Conservation (phyloP, 2,329 filamentous ascomycete genomes). For the Paradendryphiella salina region DNA sequence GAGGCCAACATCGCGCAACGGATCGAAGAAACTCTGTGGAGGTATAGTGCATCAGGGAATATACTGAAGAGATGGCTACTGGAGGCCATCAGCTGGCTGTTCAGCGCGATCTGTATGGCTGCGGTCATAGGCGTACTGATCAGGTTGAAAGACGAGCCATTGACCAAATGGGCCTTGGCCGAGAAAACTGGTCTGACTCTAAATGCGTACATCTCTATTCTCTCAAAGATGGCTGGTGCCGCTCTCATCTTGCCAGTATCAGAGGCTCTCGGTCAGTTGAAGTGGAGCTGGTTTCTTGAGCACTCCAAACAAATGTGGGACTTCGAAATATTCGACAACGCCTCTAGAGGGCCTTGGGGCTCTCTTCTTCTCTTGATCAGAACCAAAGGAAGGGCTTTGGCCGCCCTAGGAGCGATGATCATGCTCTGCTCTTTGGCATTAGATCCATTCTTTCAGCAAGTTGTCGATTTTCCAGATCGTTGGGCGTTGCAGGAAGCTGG, state of each 20-base stretch:
- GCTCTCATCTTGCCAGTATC: constrained; percentile 34
- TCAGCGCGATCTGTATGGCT: constrained; percentile 34
- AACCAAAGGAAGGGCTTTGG: constrained; percentile 27
- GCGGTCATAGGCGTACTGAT: constrained; percentile 23
- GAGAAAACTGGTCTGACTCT: constrained; percentile 22
- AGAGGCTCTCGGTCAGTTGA: constrained; percentile 41
- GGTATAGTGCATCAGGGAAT: constrained; percentile 22
- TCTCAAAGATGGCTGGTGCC: constrained; percentile 36
- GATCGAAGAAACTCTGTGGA: constrained; percentile 25
- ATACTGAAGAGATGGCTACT: constrained; percentile 32
- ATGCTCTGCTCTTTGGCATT: constrained; percentile 26
- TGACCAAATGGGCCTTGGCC: constrained; percentile 12
- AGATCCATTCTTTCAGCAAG: constrained; percentile 42
- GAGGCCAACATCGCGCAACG: constrained; percentile 27
- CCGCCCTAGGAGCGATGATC: constrained; percentile 30
- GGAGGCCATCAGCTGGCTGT: constrained; percentile 31
- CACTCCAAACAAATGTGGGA: constrained; percentile 40
- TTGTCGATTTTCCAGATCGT: constrained; percentile 30
- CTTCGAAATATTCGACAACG: constrained; percentile 45
- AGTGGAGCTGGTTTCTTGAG: constrained; percentile 42
- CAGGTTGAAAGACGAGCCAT: constrained; percentile 6
- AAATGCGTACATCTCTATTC: constrained; percentile 34
- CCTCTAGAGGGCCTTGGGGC: constrained; percentile 35
- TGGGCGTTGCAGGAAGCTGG: constrained; percentile 19
- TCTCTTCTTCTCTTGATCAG: constrained; percentile 20